Conservation (phyloP, 2,329 filamentous ascomycete genomes). For the Talaromyces sp. region DNA sequence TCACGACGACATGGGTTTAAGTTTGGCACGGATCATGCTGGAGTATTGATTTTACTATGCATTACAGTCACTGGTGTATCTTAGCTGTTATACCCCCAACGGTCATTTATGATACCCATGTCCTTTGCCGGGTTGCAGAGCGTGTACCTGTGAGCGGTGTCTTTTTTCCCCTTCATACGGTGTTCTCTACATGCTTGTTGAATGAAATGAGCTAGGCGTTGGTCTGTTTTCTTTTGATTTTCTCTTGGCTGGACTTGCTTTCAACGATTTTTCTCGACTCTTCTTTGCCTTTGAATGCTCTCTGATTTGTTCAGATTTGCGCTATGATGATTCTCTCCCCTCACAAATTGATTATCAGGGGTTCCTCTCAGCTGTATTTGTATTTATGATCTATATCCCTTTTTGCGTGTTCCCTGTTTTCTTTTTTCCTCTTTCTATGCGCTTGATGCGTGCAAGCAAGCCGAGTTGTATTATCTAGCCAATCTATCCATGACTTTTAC, state of each 20-base stretch:
- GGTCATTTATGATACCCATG: slow-evolving; percentile 10
- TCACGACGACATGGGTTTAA: slow-evolving; percentile 4
- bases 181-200: background rate
- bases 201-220: background rate
- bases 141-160: slow-evolving; percentile 1
- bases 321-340: background rate
- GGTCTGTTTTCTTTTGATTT: background rate
- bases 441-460: background rate
- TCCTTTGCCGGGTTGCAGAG: background rate
- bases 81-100: background rate
- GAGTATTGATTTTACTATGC: slow-evolving; percentile 8
- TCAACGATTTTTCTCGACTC: background rate
- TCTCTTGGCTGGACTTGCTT: no score
- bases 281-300: background rate
- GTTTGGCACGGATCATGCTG: background rate
- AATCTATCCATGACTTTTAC: background rate
- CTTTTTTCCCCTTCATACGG: background rate
- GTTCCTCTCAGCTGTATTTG: background rate
- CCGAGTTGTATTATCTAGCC: slow-evolving; percentile 2
- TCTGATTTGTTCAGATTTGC: background rate
- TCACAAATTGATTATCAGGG: background rate
- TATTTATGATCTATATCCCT: background rate
- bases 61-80: background rate
- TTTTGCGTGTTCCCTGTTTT: background rate
- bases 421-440: background rate